These are phyloP conservation scores for Westerdykella sp. DNA, from an alignment of 2,329 filamentous ascomycete genomes.

Conservation along the genomic window DNA sequence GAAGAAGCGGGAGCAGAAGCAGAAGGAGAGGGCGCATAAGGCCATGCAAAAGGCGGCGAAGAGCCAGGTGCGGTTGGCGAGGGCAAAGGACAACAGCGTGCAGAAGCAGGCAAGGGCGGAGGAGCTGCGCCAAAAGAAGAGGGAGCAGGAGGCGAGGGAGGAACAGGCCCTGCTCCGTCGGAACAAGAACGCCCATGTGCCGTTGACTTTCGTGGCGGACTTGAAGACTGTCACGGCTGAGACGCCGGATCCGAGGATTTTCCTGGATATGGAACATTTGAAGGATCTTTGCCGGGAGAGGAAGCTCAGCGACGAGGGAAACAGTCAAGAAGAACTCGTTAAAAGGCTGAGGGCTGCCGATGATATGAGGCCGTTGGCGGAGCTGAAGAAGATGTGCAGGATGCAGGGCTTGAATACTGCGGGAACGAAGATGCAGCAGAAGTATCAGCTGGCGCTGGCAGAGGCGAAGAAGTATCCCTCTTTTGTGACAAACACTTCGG, in stretches of 20 bases:
- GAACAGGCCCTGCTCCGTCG: slow-evolving; percentile 3
- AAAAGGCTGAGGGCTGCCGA: slow-evolving; percentile 20
- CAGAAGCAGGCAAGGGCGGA: background rate
- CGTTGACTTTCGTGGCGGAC: background rate
- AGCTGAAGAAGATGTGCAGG: slow-evolving; percentile 20
- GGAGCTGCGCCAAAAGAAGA: slow-evolving; percentile 10
- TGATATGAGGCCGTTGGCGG: slow-evolving; percentile 9
- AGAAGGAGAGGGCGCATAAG: slow-evolving; percentile 15
- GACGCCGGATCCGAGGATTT: slow-evolving; percentile 19
- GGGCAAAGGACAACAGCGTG: slow-evolving; percentile 3
- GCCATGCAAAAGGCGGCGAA: slow-evolving; percentile 17
- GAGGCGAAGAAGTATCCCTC: slow-evolving; percentile 9
- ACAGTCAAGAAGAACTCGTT: slow-evolving; percentile 15
- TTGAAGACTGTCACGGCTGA: slow-evolving; percentile 9
- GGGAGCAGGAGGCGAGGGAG: slow-evolving; percentile 11
- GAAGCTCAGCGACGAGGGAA: slow-evolving; percentile 10
- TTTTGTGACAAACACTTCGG: no score
- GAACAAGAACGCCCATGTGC: background rate
- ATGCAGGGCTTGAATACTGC: slow-evolving; percentile 16
- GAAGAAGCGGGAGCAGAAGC: slow-evolving; percentile 8
- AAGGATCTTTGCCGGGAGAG: slow-evolving; percentile 16
- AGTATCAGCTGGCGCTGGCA: slow-evolving; percentile 20
- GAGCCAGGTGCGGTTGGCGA: slow-evolving; percentile 1
- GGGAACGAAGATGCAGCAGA: slow-evolving; percentile 19
- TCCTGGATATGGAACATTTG: slow-evolving; percentile 19